phyloP scores from a whole-genome alignment of 2,329 filamentous ascomycete species.

The Fusarium napiforme region DNA sequence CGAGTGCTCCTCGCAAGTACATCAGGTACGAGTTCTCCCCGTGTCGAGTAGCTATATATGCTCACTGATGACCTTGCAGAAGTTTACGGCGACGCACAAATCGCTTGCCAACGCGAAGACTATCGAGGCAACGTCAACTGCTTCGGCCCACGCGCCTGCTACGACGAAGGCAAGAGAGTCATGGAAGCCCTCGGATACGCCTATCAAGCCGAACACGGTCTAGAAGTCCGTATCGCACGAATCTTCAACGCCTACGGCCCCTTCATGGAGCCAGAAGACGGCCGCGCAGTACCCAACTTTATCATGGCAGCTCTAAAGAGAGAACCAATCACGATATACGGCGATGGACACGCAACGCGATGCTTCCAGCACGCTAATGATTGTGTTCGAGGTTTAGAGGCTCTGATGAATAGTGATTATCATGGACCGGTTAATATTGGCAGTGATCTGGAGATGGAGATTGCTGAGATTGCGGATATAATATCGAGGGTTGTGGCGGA shows the following conservation, averaged over 20 bases:
- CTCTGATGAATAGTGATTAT: constrained; percentile 37
- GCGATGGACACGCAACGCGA: constrained; percentile 28
- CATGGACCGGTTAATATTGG: constrained; percentile 30
- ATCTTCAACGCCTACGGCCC: constrained; percentile 39
- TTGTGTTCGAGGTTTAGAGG: constrained; percentile 20
- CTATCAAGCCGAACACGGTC: constrained; percentile 32
- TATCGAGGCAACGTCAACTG: constrained; percentile 56
- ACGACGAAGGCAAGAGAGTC: constrained; percentile 55
- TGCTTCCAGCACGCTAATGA: constrained; percentile 30
- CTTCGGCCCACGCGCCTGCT: constrained; percentile 54
- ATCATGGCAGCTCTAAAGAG: constrained; percentile 31
- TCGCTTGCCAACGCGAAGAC: constrained; percentile 28
- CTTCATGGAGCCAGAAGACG: constrained; percentile 21
- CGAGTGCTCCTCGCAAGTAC: constrained; percentile 31
- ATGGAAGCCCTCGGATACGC: constrained; percentile 52
- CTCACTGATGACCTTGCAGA: background rate
- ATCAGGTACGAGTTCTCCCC: constrained; percentile 1
- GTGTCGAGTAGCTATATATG: accelerated
- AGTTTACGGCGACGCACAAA: constrained; percentile 32
- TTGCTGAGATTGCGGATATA: constrained; percentile 24
- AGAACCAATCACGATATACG: constrained; percentile 30
- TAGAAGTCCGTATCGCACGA: constrained; percentile 39
- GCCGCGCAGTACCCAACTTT: constrained; percentile 34
- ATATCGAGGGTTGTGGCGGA: constrained; percentile 27
- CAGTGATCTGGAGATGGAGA: constrained; percentile 30